Percentiles rank a stretch among this genome's conserved stretches.
These are phyloP conservation scores for Orbilia quercus DNA, from an alignment of 2,329 filamentous ascomycete genomes.

Conservation along the genomic window DNA sequence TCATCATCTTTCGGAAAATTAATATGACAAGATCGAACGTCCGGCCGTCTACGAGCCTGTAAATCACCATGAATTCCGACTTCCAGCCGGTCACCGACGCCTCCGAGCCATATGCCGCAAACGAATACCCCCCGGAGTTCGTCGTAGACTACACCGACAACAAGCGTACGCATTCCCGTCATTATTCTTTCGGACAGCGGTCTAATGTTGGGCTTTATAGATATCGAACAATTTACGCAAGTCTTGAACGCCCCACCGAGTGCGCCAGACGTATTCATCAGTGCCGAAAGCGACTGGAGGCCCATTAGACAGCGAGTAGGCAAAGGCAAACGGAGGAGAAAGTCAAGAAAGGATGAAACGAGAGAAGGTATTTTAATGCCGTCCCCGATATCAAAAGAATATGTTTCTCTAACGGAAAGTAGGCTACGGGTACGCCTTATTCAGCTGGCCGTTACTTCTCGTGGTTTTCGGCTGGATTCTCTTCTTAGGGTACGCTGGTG, in stretches of 20 bases:
- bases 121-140: constrained; percentile 54
- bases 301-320: constrained; percentile 80
- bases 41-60: constrained; percentile 14
- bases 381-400: neutral
- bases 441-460: constrained; percentile 91
- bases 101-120: constrained; percentile 52
- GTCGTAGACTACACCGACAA: constrained; percentile 47
- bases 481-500: constrained; percentile 67
- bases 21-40: constrained; percentile 16
- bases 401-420: constrained; percentile 8
- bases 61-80: constrained; percentile 25
- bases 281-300: constrained; percentile 94
- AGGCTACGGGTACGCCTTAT: constrained; percentile 82
- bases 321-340: constrained; percentile 64
- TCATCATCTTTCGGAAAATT: constrained; percentile 1
- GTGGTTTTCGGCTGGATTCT: constrained; percentile 83
- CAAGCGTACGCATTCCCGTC: constrained; percentile 25
- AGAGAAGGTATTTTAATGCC: constrained; percentile 71
- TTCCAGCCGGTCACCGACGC: constrained; percentile 42
- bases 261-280: constrained; percentile 71
- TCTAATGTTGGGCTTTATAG: constrained; percentile 33
- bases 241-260: constrained; percentile 59
- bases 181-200: neutral
- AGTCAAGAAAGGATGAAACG: constrained; percentile 81
- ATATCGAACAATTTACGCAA: constrained; percentile 59